phyloP scores from a whole-genome alignment of 2,329 filamentous ascomycete species.

The Aspergillus proliferans region DNA sequence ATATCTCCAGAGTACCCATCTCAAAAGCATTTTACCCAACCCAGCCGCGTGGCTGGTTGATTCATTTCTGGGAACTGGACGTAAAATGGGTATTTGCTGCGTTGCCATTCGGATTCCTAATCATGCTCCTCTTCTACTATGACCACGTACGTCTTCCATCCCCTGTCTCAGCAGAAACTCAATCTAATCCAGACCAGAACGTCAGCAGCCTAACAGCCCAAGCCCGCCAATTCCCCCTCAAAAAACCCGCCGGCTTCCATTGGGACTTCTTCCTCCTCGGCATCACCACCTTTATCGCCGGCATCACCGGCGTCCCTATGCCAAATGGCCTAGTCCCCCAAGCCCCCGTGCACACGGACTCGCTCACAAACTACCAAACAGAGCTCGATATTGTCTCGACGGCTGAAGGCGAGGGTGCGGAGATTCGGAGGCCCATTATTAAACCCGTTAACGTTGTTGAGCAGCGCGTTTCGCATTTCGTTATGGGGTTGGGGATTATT shows the following conservation, averaged over 20 bases:
- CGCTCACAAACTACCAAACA: background rate
- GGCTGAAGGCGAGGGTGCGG: constrained; percentile 24
- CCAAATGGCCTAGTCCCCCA: constrained; percentile 71
- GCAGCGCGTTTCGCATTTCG: constrained; percentile 69
- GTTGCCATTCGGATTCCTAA: constrained; percentile 68
- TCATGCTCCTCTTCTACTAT: constrained; percentile 79
- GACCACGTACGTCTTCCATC: constrained; percentile 66
- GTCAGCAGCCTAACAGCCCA: constrained; percentile 49
- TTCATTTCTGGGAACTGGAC: constrained; percentile 68
- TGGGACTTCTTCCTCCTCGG: constrained; percentile 75
- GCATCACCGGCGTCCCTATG: constrained; percentile 66
- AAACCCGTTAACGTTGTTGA: constrained; percentile 45
- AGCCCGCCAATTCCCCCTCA: constrained; percentile 68
- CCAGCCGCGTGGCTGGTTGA: constrained; percentile 61
- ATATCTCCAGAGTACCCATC: constrained; percentile 65
- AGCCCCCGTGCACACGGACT: background rate
- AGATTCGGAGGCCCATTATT: constrained; percentile 52
- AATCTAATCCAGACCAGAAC: constrained; percentile 6
- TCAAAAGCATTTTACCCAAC: constrained; percentile 70
- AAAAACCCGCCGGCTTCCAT: constrained; percentile 72
- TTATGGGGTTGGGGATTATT: constrained; percentile 67
- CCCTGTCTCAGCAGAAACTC: background rate
- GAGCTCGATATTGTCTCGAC: background rate
- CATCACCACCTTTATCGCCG: constrained; percentile 64
- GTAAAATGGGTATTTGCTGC: constrained; percentile 68